These are phyloP conservation scores for Globisporangium solare DNA, from an alignment of 352 stramenopile species.

Conservation along the genomic window DNA sequence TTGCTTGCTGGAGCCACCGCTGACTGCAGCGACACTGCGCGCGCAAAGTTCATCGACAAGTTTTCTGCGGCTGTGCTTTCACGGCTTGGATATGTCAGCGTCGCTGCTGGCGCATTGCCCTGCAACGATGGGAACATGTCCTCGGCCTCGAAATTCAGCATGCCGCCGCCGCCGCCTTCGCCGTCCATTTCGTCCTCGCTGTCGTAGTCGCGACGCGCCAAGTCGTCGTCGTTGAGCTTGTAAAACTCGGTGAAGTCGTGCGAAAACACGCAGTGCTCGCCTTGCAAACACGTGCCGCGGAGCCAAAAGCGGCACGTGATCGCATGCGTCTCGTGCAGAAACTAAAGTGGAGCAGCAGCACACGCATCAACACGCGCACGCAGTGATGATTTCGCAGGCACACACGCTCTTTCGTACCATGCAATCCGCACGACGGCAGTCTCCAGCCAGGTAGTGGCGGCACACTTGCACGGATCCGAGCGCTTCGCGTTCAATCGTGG, in stretches of 20 bases:
- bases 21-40: constrained; percentile 62
- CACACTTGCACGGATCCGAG: constrained; percentile 71
- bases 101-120: constrained; percentile 14
- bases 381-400: too few species aligned
- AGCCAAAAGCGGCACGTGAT: constrained; percentile 87
- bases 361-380: neutral
- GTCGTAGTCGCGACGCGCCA: constrained; percentile 58
- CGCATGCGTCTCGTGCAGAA: constrained; percentile 78
- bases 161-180: constrained; percentile 12
- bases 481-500: constrained; percentile 68
- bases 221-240: constrained; percentile 39
- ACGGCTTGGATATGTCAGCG: neutral
- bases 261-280: constrained; percentile 74
- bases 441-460: constrained; percentile 74
- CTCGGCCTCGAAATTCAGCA: constrained; percentile 61
- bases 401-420: constrained; percentile 41
- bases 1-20: constrained; percentile 11
- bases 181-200: constrained; percentile 70
- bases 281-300: constrained; percentile 71
- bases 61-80: constrained; percentile 12
- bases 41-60: constrained; percentile 75
- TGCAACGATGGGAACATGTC: constrained; percentile 80
- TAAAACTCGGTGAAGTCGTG: constrained; percentile 81
- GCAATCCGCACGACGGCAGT: constrained; percentile 80
- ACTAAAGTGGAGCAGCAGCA: constrained; percentile 34